Conservation (phyloP, 768 basidiomycete species). For the Suillus decipiens region DNA sequence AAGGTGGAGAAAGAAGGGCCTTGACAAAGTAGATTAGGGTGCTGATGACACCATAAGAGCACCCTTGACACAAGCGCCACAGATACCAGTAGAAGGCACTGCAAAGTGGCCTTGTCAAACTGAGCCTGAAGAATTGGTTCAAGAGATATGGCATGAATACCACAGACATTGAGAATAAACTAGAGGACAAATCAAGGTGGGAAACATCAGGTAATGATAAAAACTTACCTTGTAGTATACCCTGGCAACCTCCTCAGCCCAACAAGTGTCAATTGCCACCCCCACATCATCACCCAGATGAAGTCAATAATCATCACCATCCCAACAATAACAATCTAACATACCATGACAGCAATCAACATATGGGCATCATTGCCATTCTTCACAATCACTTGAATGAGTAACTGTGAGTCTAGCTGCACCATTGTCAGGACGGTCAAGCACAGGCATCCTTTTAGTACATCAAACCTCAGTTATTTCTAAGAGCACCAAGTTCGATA, state of each 20-base stretch:
- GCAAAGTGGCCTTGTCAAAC: conserved; percentile 64
- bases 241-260: conserved; percentile 83
- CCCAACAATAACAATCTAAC: conserved; percentile 69
- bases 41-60: conserved; percentile 77
- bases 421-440: conserved; percentile 67
- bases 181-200: conserved; percentile 26
- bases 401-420: conserved; percentile 61
- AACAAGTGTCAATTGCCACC: conserved; percentile 93
- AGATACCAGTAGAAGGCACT: conserved; percentile 68
- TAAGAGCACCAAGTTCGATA: no score
- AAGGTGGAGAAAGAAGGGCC: conserved; percentile 86
- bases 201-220: conserved; percentile 5
- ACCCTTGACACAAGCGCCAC: conserved; percentile 89
- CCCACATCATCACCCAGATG: conserved; percentile 83
- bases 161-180: conserved; percentile 81
- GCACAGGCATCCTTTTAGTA: no score
- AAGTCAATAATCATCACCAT: conserved; percentile 85
- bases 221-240: conserved; percentile 78
- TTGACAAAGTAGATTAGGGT: conserved; percentile 88
- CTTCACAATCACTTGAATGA: conserved; percentile 81
- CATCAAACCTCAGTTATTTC: no score
- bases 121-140: conserved; percentile 66
- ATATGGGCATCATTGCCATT: conserved; percentile 87
- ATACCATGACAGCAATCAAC: conserved; percentile 71
- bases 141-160: conserved; percentile 86